A percentile compares a stretch with the other conserved stretches of the same genome.
phyloP scores from a whole-genome alignment of 2,329 filamentous ascomycete species.

The Venturia oleaginea region DNA sequence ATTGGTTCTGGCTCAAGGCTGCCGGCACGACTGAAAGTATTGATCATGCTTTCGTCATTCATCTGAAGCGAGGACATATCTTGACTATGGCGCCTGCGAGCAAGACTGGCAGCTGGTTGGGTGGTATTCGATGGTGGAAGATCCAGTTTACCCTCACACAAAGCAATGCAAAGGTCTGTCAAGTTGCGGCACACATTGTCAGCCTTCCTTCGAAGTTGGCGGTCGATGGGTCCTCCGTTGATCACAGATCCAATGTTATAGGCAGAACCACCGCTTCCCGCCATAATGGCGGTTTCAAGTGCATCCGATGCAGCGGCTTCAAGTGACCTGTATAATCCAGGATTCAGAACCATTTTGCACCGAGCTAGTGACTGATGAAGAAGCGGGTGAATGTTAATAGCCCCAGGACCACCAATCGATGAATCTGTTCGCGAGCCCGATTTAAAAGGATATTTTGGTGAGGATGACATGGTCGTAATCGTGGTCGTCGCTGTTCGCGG shows the following conservation, averaged over 20 bases:
- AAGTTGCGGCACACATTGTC: slow-evolving; percentile 88
- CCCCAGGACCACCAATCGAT: slow-evolving; percentile 34
- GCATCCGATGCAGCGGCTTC: slow-evolving; percentile 79
- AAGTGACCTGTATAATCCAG: slow-evolving; percentile 67
- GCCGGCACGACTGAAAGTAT: slow-evolving; percentile 14
- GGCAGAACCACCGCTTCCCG: slow-evolving; percentile 54
- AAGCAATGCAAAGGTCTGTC: slow-evolving; percentile 81
- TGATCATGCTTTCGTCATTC: background rate
- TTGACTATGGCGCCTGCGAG: slow-evolving; percentile 2
- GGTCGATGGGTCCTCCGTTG: slow-evolving; percentile 55
- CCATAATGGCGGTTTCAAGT: slow-evolving; percentile 65
- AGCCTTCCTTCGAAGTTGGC: slow-evolving; percentile 79
- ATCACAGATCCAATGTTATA: slow-evolving; percentile 59
- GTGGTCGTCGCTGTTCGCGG: slow-evolving; percentile 76
- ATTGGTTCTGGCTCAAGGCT: slow-evolving; percentile 29
- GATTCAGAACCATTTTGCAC: slow-evolving; percentile 58
- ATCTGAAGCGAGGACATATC: slow-evolving; percentile 6
- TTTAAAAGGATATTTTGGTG: slow-evolving; percentile 58
- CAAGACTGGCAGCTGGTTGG: background rate
- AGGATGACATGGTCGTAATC: slow-evolving; percentile 81
- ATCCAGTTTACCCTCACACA: slow-evolving; percentile 38
- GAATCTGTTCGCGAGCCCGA: slow-evolving; percentile 30
- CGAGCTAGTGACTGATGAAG: slow-evolving; percentile 74
- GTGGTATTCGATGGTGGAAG: slow-evolving; percentile 3
- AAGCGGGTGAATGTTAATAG: slow-evolving; percentile 61